A percentile compares a stretch with the other conserved stretches of the same genome.
phyloP scores from a whole-genome alignment of 352 stramenopile genomes.

The Globisporangium uncinulatum region DNA sequence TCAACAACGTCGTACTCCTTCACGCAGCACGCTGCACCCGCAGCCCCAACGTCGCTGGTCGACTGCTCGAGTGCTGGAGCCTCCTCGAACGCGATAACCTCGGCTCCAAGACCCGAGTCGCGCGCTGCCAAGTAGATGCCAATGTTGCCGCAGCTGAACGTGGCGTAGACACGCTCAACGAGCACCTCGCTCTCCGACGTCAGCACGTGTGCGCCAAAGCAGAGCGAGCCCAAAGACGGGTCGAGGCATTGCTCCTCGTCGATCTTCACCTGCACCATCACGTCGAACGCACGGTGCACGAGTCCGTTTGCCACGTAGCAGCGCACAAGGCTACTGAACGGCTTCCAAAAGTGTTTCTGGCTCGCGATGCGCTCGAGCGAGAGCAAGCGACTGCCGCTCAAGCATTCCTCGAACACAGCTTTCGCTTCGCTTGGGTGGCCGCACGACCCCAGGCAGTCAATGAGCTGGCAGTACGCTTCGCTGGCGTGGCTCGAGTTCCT shows the following conservation, averaged over 20 bases:
- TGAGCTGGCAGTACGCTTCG: constrained; percentile 31
- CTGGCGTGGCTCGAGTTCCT: constrained; percentile 19
- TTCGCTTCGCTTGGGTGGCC: constrained; percentile 37
- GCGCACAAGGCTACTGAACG: constrained; percentile 33
- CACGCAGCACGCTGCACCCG: neutral
- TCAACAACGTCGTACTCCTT: constrained; percentile 30
- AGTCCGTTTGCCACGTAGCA: constrained; percentile 36
- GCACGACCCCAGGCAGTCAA: constrained; percentile 27
- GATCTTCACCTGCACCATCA: constrained; percentile 35
- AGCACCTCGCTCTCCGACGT: constrained; percentile 23
- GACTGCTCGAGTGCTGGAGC: neutral
- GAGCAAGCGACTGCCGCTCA: constrained; percentile 21
- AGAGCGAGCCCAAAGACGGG: constrained; percentile 19
- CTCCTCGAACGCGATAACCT: constrained; percentile 21
- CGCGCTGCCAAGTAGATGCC: constrained; percentile 28
- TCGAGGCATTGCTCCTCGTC: constrained; percentile 38
- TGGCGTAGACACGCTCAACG: constrained; percentile 38
- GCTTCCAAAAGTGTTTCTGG: constrained; percentile 28
- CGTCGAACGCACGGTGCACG: constrained; percentile 38
- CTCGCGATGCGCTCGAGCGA: constrained; percentile 25
- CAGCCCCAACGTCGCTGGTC: neutral
- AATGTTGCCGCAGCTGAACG: constrained; percentile 41
- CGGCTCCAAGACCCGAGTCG: constrained; percentile 13
- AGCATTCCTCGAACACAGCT: constrained; percentile 41
- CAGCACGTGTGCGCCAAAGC: constrained; percentile 31